Conservation (phyloP, 495 filamentous ascomycete genomes). For the Neohortaea acidophila region DNA sequence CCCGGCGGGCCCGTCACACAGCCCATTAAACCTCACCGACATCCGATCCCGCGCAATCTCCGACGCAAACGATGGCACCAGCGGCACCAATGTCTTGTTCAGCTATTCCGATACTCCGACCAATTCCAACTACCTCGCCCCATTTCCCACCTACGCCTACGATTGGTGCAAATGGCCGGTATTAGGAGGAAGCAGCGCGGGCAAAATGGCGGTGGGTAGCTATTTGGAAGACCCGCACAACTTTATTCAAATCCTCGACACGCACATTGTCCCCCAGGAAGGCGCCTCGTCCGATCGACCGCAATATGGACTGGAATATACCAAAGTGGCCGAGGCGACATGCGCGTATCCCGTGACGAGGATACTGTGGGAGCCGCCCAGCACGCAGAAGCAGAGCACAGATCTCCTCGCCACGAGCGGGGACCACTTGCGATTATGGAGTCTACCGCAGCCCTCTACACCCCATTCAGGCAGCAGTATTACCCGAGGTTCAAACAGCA, state of each 20-base stretch:
- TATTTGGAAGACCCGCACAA: slow-evolving; percentile 97
- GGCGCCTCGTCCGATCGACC: slow-evolving; percentile 51
- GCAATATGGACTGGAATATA: slow-evolving; percentile 71
- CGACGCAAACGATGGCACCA: slow-evolving; percentile 47
- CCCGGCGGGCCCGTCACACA: slow-evolving; percentile 59
- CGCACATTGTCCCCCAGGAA: slow-evolving; percentile 61
- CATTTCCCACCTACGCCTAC: slow-evolving; percentile 88
- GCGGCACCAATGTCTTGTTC: slow-evolving; percentile 34
- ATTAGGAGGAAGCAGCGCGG: slow-evolving; percentile 45
- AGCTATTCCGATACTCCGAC: slow-evolving; percentile 38
- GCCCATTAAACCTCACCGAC: slow-evolving; percentile 77
- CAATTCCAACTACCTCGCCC: slow-evolving; percentile 83
- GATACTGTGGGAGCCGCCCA: slow-evolving; percentile 92
- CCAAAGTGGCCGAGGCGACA: slow-evolving; percentile 89
- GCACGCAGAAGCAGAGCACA: slow-evolving; percentile 90
- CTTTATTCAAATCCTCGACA: slow-evolving; percentile 97
- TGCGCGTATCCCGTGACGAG: slow-evolving; percentile 96
- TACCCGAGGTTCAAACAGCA: slow-evolving; percentile 41
- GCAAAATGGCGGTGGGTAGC: slow-evolving; percentile 88
- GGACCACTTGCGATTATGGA: slow-evolving; percentile 93
- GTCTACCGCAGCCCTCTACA: slow-evolving; percentile 38
- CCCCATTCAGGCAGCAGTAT: slow-evolving; percentile 54
- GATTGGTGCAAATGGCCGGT: slow-evolving; percentile 99
- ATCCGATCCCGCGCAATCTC: slow-evolving; percentile 70
- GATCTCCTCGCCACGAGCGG: slow-evolving; percentile 93